A percentile compares a stretch with the other conserved stretches of the same genome.
phyloP scores from a whole-genome alignment of 2,329 filamentous ascomycete species.

The Grosmannia clavigera region DNA sequence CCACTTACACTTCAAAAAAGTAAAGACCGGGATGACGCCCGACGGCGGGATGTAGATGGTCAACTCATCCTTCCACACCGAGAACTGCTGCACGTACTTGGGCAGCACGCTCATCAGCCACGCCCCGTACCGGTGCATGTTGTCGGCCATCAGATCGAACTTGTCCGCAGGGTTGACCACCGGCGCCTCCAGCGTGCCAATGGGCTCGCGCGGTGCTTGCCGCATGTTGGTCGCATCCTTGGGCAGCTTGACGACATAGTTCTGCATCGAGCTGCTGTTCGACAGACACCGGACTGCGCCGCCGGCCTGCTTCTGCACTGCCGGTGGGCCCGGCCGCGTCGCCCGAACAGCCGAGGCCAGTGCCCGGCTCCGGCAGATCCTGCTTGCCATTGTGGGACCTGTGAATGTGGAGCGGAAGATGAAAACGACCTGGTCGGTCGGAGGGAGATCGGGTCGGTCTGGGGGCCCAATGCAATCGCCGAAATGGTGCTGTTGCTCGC shows the following conservation, averaged over 20 bases:
- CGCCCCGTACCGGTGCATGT: constrained; percentile 86
- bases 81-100: constrained; percentile 98
- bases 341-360: constrained; percentile 44
- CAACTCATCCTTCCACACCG: constrained; percentile 98
- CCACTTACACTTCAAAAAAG: constrained; percentile 67
- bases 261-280: constrained; percentile 30
- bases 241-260: constrained; percentile 40
- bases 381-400: constrained; percentile 41
- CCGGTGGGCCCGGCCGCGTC: constrained; percentile 26
- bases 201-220: constrained; percentile 43
- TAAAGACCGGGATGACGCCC: constrained; percentile 82
- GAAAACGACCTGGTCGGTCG: constrained; percentile 2
- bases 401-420: constrained; percentile 25
- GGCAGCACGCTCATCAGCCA: constrained; percentile 95
- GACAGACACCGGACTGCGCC: constrained; percentile 34
- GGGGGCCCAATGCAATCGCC: not conserved
- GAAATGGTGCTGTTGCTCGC: not conserved
- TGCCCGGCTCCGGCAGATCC: constrained; percentile 42
- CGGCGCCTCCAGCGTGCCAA: constrained; percentile 59
- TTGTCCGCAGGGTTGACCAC: constrained; percentile 89
- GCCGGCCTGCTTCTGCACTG: constrained; percentile 3
- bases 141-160: constrained; percentile 74
- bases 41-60: constrained; percentile 83
- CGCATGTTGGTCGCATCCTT: constrained; percentile 56
- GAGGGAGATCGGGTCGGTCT: not conserved